Conservation (phyloP, 495 filamentous ascomycete genomes). For the Penicillium coffeae region DNA sequence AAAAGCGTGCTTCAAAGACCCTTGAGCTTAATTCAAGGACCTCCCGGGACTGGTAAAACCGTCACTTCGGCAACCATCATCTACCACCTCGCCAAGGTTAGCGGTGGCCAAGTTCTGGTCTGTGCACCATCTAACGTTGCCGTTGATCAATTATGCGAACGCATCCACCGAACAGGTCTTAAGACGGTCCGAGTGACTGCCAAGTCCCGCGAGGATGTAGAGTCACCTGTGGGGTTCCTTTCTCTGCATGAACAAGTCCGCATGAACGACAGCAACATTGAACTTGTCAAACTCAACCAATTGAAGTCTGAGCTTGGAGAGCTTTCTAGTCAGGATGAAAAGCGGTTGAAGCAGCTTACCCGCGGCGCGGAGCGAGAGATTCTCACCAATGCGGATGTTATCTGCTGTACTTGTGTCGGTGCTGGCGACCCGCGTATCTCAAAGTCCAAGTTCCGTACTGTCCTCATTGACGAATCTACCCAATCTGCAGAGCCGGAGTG, state of each 20-base stretch:
- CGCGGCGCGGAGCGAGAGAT: slow-evolving; percentile 94
- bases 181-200: slow-evolving; percentile 98
- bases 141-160: slow-evolving; percentile 96
- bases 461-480: slow-evolving; percentile 96
- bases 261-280: slow-evolving; percentile 93
- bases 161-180: slow-evolving; percentile 88
- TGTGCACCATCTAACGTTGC: slow-evolving; percentile 98
- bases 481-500: slow-evolving; percentile 99
- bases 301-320: slow-evolving; percentile 90
- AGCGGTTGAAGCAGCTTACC: slow-evolving; percentile 94
- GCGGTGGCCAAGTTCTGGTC: slow-evolving; percentile 89
- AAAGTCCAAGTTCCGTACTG: slow-evolving; percentile 97
- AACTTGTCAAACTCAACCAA: slow-evolving; percentile 85
- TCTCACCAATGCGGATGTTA: slow-evolving; percentile 91
- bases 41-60: slow-evolving; percentile 96
- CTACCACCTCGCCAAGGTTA: slow-evolving; percentile 94
- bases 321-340: slow-evolving; percentile 93
- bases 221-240: slow-evolving; percentile 91
- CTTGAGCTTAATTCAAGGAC: slow-evolving; percentile 92
- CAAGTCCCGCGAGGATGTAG: slow-evolving; percentile 97
- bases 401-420: slow-evolving; percentile 98
- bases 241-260: slow-evolving; percentile 96
- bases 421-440: slow-evolving; percentile 92
- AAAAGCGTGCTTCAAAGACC: slow-evolving; percentile 93
- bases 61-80: slow-evolving; percentile 99